Base-by-base conservation (phyloP, 345 rosid species). In the Brassica rapa region DNA sequence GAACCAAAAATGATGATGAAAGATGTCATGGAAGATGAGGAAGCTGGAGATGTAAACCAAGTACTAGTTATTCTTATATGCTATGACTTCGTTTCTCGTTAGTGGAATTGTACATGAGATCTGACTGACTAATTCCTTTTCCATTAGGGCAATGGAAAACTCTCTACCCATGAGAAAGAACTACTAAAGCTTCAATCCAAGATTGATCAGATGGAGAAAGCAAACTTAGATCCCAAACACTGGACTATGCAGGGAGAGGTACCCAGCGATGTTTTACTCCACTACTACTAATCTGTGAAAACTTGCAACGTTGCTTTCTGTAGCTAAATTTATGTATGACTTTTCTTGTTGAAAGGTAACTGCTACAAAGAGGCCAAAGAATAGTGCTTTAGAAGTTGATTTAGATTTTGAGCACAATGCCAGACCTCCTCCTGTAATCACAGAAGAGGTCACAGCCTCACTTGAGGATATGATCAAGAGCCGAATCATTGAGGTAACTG, bases 181-280 rank as follows among this genome's bases (percentile, higher is more conserved):
- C 89, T 82, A 70, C 57, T 84, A 79, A 84, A 83, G 66, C 81
- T 86, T 81, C 82, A 80, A 57, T 80, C 92, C 73, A 88, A 95
- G 86, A 90, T 91, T 66, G 86, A 86, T 75, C 84, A 80, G 82
- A 88, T 95, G 98, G 98, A 93, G 87, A 88, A 86, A 84, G 86
- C 88, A 75, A 93, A 93, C 83, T 69, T 95, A 81, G 99, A 95
- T 80, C 86, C 93, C 6, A 95, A 93, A 82, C 75, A 84, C 67
- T 95, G 99, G 99, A 95, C 97, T 69, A 90, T 95, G 99, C 92
- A 76, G 74, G 99, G 99, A 86, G 99, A 95, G 98, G 99, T 90
- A 83, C 68, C 11, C 59, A 62, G 1, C 12, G 65, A 30, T 55
- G 63, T 55, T 53, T 55, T 62, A 7, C 9, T 35, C 1, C 46